Base-by-base conservation (phyloP, 148 eudicot species). In the Rhododendron mucronatum region DNA sequence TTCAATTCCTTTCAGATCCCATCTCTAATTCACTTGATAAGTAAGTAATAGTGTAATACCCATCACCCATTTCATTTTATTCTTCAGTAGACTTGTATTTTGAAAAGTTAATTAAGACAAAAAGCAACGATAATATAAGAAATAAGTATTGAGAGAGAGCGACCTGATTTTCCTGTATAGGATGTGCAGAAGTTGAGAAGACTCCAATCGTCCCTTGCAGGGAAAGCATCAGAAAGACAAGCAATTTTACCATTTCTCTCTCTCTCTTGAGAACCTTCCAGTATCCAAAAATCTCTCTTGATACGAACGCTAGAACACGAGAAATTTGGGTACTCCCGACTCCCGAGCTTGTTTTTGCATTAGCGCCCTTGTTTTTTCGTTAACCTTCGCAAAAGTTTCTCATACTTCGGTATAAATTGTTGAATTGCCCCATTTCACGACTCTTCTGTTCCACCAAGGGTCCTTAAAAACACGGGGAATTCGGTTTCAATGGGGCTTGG, bases 171-270 rank as follows among this genome's bases (percentile, higher is more conserved):
- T 35, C 50, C 33, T 21, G 81, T 1, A 15, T 16, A 2, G 2
- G 28, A 71, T 33, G 59, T 12, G 65, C 18, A 48, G 86, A 61
- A 21, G 75, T 39, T 41, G 84, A 61, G 20, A 45, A 84, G 67
- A 74, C 47, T 35, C 48, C 45, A 74, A 73, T 51, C 37, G 80
- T 74, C 45, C 50, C 67, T 84, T 74, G 86, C 12, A 84, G 50
- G 9, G 7, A 13, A 50, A 84, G 69, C 81, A 18, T 51, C 33
- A 84, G 23, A 55, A 51, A 35, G 20, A 84, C 51, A 51, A 74
- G 53, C 33, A 23, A 12, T 57, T 9, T 48, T 3, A 21, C 50
- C 81, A 84, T 74, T 14, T n/a, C 69, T 23, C 81, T 53, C 76
- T 14, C 37, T 69, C 39, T 30, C 75, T 28, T 33, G 35, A 33